Conservation (phyloP, 192 early-diverging fungal species). For the Coemansia sp. region DNA sequence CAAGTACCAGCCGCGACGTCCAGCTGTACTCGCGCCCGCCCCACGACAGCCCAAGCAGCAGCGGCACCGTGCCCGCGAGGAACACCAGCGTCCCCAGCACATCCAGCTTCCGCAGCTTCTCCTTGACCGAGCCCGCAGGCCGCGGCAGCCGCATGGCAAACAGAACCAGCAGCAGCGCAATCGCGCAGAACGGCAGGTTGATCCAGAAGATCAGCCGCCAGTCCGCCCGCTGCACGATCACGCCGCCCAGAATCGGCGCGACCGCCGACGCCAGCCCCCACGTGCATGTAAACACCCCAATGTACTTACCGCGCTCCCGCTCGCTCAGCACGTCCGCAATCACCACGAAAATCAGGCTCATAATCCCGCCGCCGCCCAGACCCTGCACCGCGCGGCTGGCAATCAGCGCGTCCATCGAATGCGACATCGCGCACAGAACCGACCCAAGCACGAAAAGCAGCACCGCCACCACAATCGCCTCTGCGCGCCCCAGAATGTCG, state of each 20-base stretch:
- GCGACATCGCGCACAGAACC: conserved; percentile 76
- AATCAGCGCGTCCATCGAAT: conserved; percentile 67
- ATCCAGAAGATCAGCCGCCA: conserved; percentile 80
- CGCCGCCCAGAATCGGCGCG: conserved; percentile 84
- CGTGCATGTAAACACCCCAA: conserved; percentile 75
- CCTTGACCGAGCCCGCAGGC: conserved; percentile 48
- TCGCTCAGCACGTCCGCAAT: conserved; percentile 82
- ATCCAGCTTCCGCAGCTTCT: conserved; percentile 68
- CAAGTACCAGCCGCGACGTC: conserved; percentile 60
- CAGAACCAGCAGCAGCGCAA: conserved; percentile 58
- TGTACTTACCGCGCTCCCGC: conserved; percentile 86
- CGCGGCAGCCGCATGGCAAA: conserved; percentile 61
- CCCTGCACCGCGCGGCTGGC: conserved; percentile 76
- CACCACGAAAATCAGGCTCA: conserved; percentile 75
- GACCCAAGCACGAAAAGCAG: conserved; percentile 79
- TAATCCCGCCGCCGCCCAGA: conserved; percentile 77
- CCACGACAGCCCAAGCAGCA: conserved; percentile 63
- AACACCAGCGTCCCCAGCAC: conserved; percentile 52
- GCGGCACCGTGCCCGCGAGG: conserved; percentile 39
- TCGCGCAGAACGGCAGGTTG: conserved; percentile 78
- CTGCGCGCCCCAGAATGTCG: conserved; percentile 89
- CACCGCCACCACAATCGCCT: conserved; percentile 73
- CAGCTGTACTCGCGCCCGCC: conserved; percentile 64
- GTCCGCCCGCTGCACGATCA: conserved; percentile 66
- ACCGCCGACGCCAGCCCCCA: conserved; percentile 77